These are phyloP conservation scores for Nelumbo lutea DNA, from an alignment of 164 flowering plant genomes.

Conservation along the genomic window DNA sequence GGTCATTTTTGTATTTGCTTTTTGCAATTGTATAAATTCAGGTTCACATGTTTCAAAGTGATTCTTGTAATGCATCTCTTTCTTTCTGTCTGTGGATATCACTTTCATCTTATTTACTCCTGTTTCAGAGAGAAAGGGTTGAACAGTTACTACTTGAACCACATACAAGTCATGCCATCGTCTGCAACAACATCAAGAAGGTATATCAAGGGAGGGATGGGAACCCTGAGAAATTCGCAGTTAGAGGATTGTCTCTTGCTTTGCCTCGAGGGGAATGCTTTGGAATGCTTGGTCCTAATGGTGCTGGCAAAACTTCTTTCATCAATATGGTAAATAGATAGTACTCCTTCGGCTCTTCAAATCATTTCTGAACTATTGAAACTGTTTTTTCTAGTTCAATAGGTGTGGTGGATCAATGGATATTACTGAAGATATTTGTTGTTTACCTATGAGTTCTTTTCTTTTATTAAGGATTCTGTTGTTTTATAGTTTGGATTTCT, in stretches of 20 bases:
- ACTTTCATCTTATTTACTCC: neutral
- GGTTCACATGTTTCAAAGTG: neutral
- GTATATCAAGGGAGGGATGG: conserved; percentile 74
- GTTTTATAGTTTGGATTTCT: neutral
- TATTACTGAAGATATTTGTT: neutral
- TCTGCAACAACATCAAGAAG: conserved; percentile 61
- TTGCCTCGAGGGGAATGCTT: conserved; percentile 79
- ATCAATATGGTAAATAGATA: conserved; percentile 66
- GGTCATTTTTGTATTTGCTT: no score
- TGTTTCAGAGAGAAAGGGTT: conserved; percentile 61
- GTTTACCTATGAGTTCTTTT: neutral
- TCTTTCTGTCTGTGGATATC: neutral
- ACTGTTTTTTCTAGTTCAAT: neutral
- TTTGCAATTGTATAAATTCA: neutral
- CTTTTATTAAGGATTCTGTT: neutral
- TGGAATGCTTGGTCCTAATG: conserved; percentile 95
- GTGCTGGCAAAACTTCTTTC: conserved; percentile 89
- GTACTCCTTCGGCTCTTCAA: neutral
- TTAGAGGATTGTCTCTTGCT: conserved; percentile 75
- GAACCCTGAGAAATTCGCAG: conserved; percentile 68
- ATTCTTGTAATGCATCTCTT: neutral
- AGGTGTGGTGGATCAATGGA: neutral
- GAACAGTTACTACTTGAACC: conserved; percentile 48
- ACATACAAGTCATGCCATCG: conserved; percentile 40
- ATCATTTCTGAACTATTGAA: neutral